Conservation (phyloP, 1,284 basidiomycete genomes). For the Leccinum angustisporum region DNA sequence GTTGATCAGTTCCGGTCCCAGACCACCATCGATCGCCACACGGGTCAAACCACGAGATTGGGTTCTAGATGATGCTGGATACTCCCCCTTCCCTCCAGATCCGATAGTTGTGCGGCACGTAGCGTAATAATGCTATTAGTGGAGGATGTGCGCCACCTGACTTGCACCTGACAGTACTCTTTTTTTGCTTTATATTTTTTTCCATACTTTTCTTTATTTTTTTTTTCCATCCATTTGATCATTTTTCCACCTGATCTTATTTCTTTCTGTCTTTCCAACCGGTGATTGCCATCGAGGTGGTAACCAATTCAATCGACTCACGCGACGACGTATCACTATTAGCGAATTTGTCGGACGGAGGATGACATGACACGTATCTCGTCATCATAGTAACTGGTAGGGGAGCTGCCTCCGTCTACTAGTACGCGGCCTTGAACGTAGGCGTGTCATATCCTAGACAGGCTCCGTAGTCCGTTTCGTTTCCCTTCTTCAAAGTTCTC, state of each 20-base stretch:
- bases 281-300: neutral
- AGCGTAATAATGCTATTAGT: too few relatives aligned
- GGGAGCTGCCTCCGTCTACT: neutral
- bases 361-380: neutral
- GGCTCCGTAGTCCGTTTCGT: neutral
- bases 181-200: too few relatives aligned
- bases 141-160: too few relatives aligned
- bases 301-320: neutral
- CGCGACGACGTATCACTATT: neutral
- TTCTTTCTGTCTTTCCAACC: neutral
- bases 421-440: neutral
- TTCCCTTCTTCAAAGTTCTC: neutral
- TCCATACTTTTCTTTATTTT: too few relatives aligned
- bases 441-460: neutral
- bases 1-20: neutral
- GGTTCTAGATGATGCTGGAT: neutral
- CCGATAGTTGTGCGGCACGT: too few relatives aligned
- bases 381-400: neutral
- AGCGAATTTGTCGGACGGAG: neutral
- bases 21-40: neutral
- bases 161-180: too few relatives aligned
- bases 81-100: too few relatives aligned
- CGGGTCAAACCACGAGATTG: neutral
- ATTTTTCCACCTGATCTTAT: neutral
- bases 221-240: neutral